Conservation (phyloP, 2,329 filamentous ascomycete species). For the Pezizomycotina sp. region DNA sequence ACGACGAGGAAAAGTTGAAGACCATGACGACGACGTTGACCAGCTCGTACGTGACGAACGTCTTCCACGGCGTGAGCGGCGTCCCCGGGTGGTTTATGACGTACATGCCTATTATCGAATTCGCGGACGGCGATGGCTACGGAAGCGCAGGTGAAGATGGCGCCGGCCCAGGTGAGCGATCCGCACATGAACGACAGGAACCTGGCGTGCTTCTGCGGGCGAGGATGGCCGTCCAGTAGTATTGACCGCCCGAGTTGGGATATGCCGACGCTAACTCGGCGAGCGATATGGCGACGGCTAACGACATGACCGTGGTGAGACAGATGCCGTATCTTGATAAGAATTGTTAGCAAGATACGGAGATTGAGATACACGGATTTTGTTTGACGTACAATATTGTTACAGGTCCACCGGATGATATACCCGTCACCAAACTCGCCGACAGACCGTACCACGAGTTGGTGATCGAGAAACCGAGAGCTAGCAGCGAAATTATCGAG, state of each 20-base stretch:
- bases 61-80: slow-evolving; percentile 37
- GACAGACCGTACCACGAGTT: slow-evolving; percentile 35
- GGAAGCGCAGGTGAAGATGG: slow-evolving; percentile 39
- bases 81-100: slow-evolving; percentile 38
- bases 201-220: slow-evolving; percentile 31
- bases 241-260: slow-evolving; percentile 37
- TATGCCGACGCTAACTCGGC: slow-evolving; percentile 36
- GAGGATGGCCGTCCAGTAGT: slow-evolving; percentile 37
- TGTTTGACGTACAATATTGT: slow-evolving; percentile 20
- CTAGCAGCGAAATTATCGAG: slow-evolving; percentile 34
- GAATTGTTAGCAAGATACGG: slow-evolving; percentile 33
- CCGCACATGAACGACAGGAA: slow-evolving; percentile 34
- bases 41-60: slow-evolving; percentile 33
- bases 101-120: slow-evolving; percentile 37
- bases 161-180: slow-evolving; percentile 39
- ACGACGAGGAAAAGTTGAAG: slow-evolving; percentile 36
- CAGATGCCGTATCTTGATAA: slow-evolving; percentile 38
- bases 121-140: slow-evolving; percentile 36
- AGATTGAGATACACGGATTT: slow-evolving; percentile 28
- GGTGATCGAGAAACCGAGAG: slow-evolving; percentile 36
- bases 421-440: slow-evolving; percentile 24
- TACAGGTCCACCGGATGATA: slow-evolving; percentile 19
- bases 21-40: slow-evolving; percentile 33
- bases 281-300: slow-evolving; percentile 33
- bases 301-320: slow-evolving; percentile 34